Base-by-base conservation (phyloP, 1,284 basidiomycete species). In the Exobasidium cylindrosporum region DNA sequence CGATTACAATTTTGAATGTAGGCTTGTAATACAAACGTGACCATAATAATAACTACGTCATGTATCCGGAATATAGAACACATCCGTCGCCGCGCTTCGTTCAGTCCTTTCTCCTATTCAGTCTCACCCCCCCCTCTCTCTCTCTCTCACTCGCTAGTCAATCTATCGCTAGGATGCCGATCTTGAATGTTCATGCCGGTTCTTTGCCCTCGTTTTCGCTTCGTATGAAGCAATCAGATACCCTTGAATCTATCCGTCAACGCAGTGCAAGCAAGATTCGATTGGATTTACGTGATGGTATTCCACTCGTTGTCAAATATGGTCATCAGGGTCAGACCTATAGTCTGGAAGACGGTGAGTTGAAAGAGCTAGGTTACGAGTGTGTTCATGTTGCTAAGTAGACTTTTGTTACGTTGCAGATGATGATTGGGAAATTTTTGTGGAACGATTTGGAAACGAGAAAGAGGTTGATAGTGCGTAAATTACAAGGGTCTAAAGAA, bases 341-440 rank as follows among this genome's bases (percentile, higher is more conserved):
- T 61, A 62, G 69, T 28, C 67, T 79, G 14, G 77, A 79, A 44
- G 77, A 79, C 50, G 59, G n/a, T n/a, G 73, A 73, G n/a, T n/a
- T n/a, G n/a, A n/a, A n/a, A n/a, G n/a, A n/a, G n/a, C n/a, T n/a
- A n/a, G n/a, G n/a, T n/a, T n/a, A n/a, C n/a, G 46, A 52, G 73
- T 73, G 3, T 14, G 40, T 2, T 6, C 14, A n/a, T 31, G 23
- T 54, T 55, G 29, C 23, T 56, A 28, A 23, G 53, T 50, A 46
- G 53, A 61, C 74, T 69, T n/a, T n/a, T n/a, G n/a, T n/a, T n/a
- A n/a, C n/a, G n/a, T n/a, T n/a, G n/a, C n/a, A n/a, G n/a, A 64
- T 43, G 76, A 78, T 58, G 77, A 79, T 67, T 74, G 63, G 61
- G 77, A 78, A 46, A 78, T 79, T 58, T 78, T 79, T 63, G 57